Base-by-base conservation (phyloP, 139 green algal species). In the Coccomyxa sp. region DNA sequence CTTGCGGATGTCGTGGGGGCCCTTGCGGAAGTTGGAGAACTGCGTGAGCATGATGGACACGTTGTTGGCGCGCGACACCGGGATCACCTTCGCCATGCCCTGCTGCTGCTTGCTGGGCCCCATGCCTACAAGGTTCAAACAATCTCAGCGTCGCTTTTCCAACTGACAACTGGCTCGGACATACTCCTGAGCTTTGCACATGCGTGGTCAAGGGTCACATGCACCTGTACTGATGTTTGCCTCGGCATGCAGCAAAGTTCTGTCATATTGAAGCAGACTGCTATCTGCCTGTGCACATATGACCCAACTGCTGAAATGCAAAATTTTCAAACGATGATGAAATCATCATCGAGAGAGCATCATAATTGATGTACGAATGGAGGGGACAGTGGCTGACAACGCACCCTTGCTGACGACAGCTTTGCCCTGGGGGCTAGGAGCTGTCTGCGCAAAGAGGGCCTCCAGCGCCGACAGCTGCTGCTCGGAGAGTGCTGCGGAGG, bases 11-110 rank as follows among this genome's bases (percentile, higher is more conserved):
- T 28, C 86, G 59, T 85, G 58, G 0, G 85, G 68, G 38, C 81
- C 76, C 9, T 71, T n/a, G 67, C 58, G 58, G 67, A 85, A 85
- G 77, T 68, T 58, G 18, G 76, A 67, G 76, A 87, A 87, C 83
- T 94, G 91, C 23, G 87, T 95, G 21, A 95, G 87, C 90, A 95
- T 95, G 86, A 95, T 96, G 68, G 87, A 88, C 45, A 95, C 85
- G 82, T 95, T 95, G 89, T 95, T 95, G 82, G 92, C 92, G 0
- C 92, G 83, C 13, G 90, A 67, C 25, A 95, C 71, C 0, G 80
- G 82, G 14, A 95, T 82, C 17, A 95, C 58, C 45, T 86, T 82
- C 23, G 92, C 58, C 75, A 68, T 75, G 75, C 14, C 83, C 79
- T 17, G 32, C 78, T 79, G 77, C 58, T 71, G 13, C 32, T 21